Conservation (phyloP, 2,329 filamentous ascomycete genomes). For the Aspergillus texensis region DNA sequence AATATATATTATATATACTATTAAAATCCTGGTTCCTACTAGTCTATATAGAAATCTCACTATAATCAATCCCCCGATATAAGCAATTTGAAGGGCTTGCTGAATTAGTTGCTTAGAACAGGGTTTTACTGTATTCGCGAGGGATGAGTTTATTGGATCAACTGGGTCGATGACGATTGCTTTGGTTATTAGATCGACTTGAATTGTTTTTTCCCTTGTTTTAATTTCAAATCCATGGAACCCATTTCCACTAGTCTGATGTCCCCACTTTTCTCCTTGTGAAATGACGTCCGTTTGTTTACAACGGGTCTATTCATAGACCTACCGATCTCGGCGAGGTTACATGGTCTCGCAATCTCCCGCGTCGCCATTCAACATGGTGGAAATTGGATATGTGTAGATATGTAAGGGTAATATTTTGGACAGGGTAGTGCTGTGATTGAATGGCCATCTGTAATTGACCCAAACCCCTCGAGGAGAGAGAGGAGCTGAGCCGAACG, state of each 20-base stretch:
- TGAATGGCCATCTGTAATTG: background rate
- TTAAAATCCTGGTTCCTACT: no score
- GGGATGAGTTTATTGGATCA: background rate
- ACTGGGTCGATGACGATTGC: background rate
- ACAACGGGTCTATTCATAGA: background rate
- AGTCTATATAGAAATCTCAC: no score
- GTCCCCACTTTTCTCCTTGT: background rate
- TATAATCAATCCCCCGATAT: no score
- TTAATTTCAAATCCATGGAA: background rate
- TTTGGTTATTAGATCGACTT: background rate
- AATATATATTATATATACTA: no score
- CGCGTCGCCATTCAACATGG: background rate
- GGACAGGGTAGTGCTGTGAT: background rate
- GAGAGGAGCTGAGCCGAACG: no score
- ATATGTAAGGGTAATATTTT: background rate
- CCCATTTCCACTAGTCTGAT: background rate
- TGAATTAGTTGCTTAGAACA: no score
- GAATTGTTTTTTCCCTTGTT: background rate
- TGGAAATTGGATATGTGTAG: background rate
- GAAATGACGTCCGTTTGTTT: constrained; percentile 1
- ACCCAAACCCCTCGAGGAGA: background rate
- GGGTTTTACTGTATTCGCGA: background rate
- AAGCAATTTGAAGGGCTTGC: no score
- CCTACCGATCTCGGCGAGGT: background rate
- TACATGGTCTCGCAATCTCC: background rate